Conservation (phyloP, 352 stramenopile genomes). For the Phytophthora nicotianae region DNA sequence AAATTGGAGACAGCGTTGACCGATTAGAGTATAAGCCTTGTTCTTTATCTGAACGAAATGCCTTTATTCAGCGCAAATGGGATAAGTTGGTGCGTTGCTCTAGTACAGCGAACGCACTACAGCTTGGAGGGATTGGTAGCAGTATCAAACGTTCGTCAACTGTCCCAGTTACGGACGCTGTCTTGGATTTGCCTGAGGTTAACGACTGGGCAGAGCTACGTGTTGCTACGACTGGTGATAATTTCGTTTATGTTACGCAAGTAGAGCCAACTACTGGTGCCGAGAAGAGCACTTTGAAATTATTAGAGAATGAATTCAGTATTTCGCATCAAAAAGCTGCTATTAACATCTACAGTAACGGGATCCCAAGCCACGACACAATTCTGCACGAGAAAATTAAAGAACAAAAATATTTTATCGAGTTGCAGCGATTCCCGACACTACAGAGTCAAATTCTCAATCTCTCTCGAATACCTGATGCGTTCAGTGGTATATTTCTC, state of each 20-base stretch:
- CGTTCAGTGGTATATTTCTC: conserved; percentile 58
- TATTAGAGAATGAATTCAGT: conserved; percentile 47
- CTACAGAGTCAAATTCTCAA: conserved; percentile 38
- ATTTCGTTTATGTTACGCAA: conserved; percentile 57
- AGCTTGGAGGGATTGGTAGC: conserved; percentile 36
- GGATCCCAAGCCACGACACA: conserved; percentile 52
- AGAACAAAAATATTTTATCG: conserved; percentile 64
- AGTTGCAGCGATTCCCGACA: conserved; percentile 55
- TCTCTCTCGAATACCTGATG: conserved; percentile 15
- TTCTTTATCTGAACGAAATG: conserved; percentile 37
- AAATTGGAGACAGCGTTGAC: conserved; percentile 53
- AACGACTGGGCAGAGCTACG: conserved; percentile 64
- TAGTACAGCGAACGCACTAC: conserved; percentile 47
- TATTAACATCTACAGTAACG: conserved; percentile 69
- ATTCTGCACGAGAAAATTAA: conserved; percentile 13
- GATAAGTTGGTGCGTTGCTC: conserved; percentile 61
- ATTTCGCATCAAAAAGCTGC: conserved; percentile 46
- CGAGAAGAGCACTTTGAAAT: conserved; percentile 1
- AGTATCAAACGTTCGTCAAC: conserved; percentile 57
- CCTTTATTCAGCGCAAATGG: conserved; percentile 40
- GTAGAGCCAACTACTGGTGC: conserved; percentile 45
- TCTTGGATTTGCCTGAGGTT: conserved; percentile 68
- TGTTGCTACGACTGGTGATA: conserved; percentile 37
- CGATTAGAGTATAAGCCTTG: conserved; percentile 67
- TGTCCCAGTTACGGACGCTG: conserved; percentile 47